Percentiles rank a stretch among this genome's conserved stretches.
Conservation (phyloP, 2,329 filamentous ascomycete genomes). For the Aphanoascus verrucosus region DNA sequence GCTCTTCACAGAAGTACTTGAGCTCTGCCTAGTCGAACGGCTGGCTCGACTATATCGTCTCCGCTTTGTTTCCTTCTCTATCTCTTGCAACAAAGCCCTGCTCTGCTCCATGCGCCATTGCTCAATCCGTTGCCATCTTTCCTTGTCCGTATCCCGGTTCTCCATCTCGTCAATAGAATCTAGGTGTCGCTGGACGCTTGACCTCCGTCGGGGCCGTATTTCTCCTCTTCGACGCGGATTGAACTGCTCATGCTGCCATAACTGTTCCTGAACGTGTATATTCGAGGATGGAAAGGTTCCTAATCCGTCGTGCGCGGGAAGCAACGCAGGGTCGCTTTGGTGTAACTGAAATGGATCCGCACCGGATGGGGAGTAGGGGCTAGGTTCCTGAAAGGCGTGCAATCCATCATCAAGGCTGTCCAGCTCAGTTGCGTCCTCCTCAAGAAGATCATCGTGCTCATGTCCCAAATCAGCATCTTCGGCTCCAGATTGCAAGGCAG, state of each 20-base stretch:
- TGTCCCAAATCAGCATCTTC: slow-evolving; percentile 48
- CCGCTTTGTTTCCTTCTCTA: slow-evolving; percentile 71
- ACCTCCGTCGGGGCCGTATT: slow-evolving; percentile 40
- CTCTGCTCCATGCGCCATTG: slow-evolving; percentile 89
- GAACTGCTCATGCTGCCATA: slow-evolving; percentile 81
- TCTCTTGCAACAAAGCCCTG: slow-evolving; percentile 70
- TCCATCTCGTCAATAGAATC: slow-evolving; percentile 48
- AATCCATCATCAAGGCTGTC: slow-evolving; percentile 90
- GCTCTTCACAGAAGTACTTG: neutral
- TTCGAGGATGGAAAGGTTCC: slow-evolving; percentile 66
- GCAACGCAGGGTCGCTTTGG: slow-evolving; percentile 54
- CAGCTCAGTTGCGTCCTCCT: slow-evolving; percentile 63
- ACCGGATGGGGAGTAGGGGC: slow-evolving; percentile 6
- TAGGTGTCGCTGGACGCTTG: slow-evolving; percentile 48
- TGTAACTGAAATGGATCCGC: slow-evolving; percentile 20
- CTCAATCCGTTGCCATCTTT: slow-evolving; percentile 76
- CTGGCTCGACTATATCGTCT: slow-evolving; percentile 40
- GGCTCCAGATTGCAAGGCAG: slow-evolving; percentile 36
- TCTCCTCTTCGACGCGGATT: slow-evolving; percentile 56
- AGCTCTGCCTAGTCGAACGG: slow-evolving; percentile 1
- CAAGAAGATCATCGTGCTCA: slow-evolving; percentile 34
- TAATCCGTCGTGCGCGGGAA: slow-evolving; percentile 87
- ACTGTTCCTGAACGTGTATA: slow-evolving; percentile 61
- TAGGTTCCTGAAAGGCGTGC: slow-evolving; percentile 67
- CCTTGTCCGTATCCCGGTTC: slow-evolving; percentile 52